Evolutionary conservation across 2,329 filamentous ascomycete genomes (phyloP).

Genomic region (Juglanconis sp.): DNA sequence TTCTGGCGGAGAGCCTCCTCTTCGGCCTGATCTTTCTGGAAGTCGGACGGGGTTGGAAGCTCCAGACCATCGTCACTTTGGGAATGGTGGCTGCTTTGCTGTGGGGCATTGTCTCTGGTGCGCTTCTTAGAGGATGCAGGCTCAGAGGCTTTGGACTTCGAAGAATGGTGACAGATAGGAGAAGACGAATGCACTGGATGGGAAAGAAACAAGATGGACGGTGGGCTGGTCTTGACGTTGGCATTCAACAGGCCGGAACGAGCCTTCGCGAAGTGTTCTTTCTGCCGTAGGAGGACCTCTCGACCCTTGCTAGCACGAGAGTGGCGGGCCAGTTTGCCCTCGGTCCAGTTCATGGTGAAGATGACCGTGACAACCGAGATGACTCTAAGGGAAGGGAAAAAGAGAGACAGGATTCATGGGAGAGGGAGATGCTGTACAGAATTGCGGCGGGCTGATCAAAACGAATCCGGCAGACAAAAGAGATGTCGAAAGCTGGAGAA

Average conservation of each 20-base stretch:
- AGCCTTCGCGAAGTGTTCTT: constrained; percentile 44
- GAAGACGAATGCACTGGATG: constrained; percentile 19
- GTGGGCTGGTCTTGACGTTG: constrained; percentile 28
- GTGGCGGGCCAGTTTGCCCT: constrained; percentile 42
- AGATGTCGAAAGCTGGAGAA: not conserved
- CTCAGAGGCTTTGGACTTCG: not conserved
- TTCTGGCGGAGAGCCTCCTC: constrained; percentile 22
- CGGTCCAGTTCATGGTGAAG: constrained; percentile 47
- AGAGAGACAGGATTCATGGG: not conserved
- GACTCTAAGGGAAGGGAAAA: not conserved
- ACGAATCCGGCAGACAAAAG: too few species aligned
- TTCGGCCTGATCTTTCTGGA: not conserved
- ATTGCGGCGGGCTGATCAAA: too few species aligned
- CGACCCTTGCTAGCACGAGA: constrained; percentile 33
- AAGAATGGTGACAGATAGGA: constrained; percentile 4
- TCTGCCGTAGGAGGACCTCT: constrained; percentile 37
- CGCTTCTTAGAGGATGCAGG: constrained; percentile 16
- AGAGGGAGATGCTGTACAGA: not conserved
- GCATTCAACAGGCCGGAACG: constrained; percentile 30
- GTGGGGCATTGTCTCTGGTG: not conserved
- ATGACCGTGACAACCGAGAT: not conserved
- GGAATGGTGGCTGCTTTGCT: constrained; percentile 9
- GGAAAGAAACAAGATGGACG: constrained; percentile 28
- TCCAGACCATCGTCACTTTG: not conserved
- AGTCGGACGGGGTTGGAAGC: not conserved